These are phyloP conservation scores for Acephala macrosclerotiorum DNA, from an alignment of 2,329 filamentous ascomycete species.

Conservation along the genomic window DNA sequence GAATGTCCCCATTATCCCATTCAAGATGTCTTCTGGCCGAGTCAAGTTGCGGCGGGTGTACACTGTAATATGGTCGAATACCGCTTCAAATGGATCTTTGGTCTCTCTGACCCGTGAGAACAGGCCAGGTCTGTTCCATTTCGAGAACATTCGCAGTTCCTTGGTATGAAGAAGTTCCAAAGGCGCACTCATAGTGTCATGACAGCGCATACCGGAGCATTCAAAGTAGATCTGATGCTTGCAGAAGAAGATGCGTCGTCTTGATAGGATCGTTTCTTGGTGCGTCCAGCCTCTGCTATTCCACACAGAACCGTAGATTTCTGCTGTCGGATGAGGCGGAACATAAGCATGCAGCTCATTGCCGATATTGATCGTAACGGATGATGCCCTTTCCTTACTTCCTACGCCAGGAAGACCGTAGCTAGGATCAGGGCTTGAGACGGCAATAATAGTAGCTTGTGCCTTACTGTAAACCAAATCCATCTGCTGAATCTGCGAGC, in stretches of 20 bases:
- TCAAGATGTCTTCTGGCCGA: slow-evolving; percentile 17
- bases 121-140: slow-evolving; percentile 14
- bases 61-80: slow-evolving; percentile 10
- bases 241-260: slow-evolving; percentile 41
- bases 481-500: slow-evolving; percentile 24
- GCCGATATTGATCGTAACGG: slow-evolving; percentile 9
- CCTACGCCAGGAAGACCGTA: slow-evolving; percentile 10
- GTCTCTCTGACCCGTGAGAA: slow-evolving; percentile 9
- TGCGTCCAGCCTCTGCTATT: slow-evolving; percentile 45
- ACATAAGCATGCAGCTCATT: slow-evolving; percentile 14
- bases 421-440: slow-evolving; percentile 14
- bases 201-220: slow-evolving; percentile 14
- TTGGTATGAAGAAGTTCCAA: slow-evolving; percentile 18
- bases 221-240: slow-evolving; percentile 38
- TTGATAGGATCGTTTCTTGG: slow-evolving; percentile 41
- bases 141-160: slow-evolving; percentile 10
- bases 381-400: slow-evolving; percentile 8
- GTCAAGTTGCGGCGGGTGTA: slow-evolving; percentile 13
- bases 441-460: slow-evolving; percentile 19
- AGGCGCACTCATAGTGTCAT: slow-evolving; percentile 5
- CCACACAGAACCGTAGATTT: slow-evolving; percentile 82
- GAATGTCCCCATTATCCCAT: slow-evolving; percentile 18
- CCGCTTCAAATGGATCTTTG: slow-evolving; percentile 10
- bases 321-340: slow-evolving; percentile 73
- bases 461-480: slow-evolving; percentile 25